Conservation (phyloP, 139 green algal species). For the Trebouxia sp. region DNA sequence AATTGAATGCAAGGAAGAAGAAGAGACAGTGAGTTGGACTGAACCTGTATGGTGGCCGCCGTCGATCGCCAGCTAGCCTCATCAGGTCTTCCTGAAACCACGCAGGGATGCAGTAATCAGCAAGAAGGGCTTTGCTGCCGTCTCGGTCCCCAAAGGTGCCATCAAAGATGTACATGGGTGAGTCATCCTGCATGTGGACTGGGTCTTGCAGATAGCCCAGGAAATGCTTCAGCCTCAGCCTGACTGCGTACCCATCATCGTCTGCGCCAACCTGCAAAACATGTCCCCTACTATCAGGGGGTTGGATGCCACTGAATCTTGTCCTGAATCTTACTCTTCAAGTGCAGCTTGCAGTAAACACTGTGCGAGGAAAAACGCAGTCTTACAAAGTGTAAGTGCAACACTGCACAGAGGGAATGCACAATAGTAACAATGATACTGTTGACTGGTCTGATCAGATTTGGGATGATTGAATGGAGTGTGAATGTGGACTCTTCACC, state of each 20-base stretch:
- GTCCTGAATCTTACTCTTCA: no score
- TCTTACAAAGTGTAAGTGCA: no score
- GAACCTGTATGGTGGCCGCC: slow-evolving; percentile 79
- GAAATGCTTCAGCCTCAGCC: slow-evolving; percentile 79
- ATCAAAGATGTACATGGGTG: slow-evolving; percentile 84
- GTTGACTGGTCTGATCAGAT: no score
- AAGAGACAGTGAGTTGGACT: not conserved
- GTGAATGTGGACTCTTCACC: no score
- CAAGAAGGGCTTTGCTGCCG: slow-evolving; percentile 34
- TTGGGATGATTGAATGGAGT: no score
- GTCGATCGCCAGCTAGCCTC: slow-evolving; percentile 68
- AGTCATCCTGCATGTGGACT: slow-evolving; percentile 66
- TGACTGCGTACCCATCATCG: slow-evolving; percentile 90
- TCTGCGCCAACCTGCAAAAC: slow-evolving; percentile 79
- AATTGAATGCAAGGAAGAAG: not conserved
- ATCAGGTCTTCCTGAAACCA: slow-evolving; percentile 86
- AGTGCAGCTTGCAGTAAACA: no score
- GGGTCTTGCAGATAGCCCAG: slow-evolving; percentile 63
- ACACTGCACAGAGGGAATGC: no score
- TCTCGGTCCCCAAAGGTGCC: slow-evolving; percentile 54
- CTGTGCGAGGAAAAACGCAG: no score
- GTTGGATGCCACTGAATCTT: no score
- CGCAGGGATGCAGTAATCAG: slow-evolving; percentile 67
- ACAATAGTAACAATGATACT: no score
- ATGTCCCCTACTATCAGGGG: not conserved